Conservation (phyloP, 148 eudicot species). For the Suaeda aralocaspica region DNA sequence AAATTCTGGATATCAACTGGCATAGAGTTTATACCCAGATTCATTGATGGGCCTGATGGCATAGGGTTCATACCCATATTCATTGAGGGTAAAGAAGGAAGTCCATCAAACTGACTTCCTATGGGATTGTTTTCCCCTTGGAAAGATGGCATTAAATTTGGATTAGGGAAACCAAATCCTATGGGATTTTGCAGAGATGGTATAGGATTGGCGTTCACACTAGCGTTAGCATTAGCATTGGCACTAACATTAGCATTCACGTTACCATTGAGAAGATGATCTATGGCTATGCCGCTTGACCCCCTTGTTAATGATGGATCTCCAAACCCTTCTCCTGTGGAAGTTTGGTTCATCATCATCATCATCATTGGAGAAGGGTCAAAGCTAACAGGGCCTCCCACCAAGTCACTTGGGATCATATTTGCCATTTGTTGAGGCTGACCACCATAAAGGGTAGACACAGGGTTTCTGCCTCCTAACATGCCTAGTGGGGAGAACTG, state of each 20-base stretch:
- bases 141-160: background rate
- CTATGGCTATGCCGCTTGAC: background rate
- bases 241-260: background rate
- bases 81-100: background rate
- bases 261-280: background rate
- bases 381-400: background rate
- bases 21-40: background rate
- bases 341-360: background rate
- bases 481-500: background rate
- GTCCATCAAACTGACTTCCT: constrained; percentile 5
- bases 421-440: background rate
- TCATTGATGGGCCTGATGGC: background rate
- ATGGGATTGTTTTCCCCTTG: constrained; percentile 6
- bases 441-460: background rate
- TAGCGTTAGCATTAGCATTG: background rate
- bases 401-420: background rate
- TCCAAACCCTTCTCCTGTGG: constrained; percentile 4
- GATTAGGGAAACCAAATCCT: background rate
- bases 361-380: background rate
- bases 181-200: background rate
- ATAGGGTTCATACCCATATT: background rate
- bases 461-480: background rate
- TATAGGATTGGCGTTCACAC: background rate
- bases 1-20: background rate
- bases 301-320: constrained; percentile 7